These are phyloP conservation scores for Sporothrix protearum DNA, from an alignment of 2,329 filamentous ascomycete species.

Conservation along the genomic window DNA sequence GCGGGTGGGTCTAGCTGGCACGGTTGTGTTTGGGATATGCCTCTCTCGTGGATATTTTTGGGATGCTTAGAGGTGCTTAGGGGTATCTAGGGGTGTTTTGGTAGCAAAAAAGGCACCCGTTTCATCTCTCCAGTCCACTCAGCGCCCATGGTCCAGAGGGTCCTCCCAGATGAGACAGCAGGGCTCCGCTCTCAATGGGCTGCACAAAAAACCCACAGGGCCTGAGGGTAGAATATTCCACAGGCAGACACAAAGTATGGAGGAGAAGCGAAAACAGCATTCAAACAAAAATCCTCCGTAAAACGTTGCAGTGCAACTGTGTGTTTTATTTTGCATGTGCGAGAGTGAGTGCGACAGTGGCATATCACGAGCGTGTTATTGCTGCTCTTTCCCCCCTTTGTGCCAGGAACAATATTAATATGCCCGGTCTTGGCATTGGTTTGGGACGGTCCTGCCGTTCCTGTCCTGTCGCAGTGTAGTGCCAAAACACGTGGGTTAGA, in stretches of 20 bases:
- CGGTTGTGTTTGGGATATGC: slow-evolving; percentile 26
- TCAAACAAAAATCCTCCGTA: slow-evolving; percentile 13
- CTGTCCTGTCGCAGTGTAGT: slow-evolving; percentile 15
- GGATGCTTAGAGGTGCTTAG: too few relatives aligned
- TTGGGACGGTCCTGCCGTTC: slow-evolving; percentile 16
- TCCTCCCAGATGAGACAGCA: slow-evolving; percentile 19
- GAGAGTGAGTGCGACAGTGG: not conserved
- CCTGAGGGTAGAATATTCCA: not conserved
- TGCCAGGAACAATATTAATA: slow-evolving; percentile 17
- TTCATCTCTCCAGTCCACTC: slow-evolving; percentile 18
- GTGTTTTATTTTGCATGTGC: not conserved
- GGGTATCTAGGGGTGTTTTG: slow-evolving; percentile 13
- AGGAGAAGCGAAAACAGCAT: slow-evolving; percentile 7
- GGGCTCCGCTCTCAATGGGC: slow-evolving; percentile 17
- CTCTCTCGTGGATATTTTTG: slow-evolving; percentile 9
- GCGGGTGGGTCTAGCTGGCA: slow-evolving; percentile 24
- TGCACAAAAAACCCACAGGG: not conserved
- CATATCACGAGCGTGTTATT: not conserved
- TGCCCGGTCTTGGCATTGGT: slow-evolving; percentile 20
- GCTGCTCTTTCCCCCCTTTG: slow-evolving; percentile 1
- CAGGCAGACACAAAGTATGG: not conserved
- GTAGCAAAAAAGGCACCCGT: slow-evolving; percentile 15
- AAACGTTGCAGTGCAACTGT: not conserved
- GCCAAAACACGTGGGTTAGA: slow-evolving; percentile 22
- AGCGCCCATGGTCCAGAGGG: slow-evolving; percentile 5